A percentile compares a stretch with the other conserved stretches of the same genome.
These are phyloP conservation scores for Rhodotorula taiwanensis DNA, from an alignment of 768 basidiomycete species.

Conservation along the genomic window DNA sequence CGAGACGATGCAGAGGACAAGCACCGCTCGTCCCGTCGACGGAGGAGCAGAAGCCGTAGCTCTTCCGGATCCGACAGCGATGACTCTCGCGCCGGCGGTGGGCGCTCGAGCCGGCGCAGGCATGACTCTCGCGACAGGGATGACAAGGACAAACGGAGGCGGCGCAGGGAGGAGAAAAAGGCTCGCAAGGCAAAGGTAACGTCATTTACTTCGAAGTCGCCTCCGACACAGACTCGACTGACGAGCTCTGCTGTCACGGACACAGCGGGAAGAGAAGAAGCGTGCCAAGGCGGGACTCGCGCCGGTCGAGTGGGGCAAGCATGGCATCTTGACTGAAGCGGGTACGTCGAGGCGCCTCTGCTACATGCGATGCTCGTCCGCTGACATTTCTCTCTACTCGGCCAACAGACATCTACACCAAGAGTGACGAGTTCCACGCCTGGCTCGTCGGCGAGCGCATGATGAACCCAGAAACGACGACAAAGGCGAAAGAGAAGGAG, in stretches of 20 bases:
- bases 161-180: constrained; percentile 34
- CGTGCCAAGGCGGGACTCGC: constrained; percentile 22
- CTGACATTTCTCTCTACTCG: too few species aligned
- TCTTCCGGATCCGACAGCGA: constrained; percentile 6
- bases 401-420: constrained; percentile 37
- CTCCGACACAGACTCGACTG: too few species aligned
- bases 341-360: not conserved
- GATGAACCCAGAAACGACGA: constrained; percentile 24
- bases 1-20: not conserved
- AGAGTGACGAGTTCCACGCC: constrained; percentile 33
- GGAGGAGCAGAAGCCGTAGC: not conserved
- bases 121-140: constrained; percentile 3
- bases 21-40: constrained; percentile 2
- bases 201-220: too few species aligned
- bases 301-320: constrained; percentile 29
- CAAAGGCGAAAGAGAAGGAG: constrained; percentile 32
- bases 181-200: constrained; percentile 28
- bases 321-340: constrained; percentile 31
- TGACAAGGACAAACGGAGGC: constrained; percentile 21
- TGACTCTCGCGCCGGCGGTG: constrained; percentile 16
- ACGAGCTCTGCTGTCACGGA: not conserved
- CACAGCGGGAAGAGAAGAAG: constrained; percentile 20
- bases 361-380: too few species aligned
- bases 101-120: constrained; percentile 1
- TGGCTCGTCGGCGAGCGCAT: constrained; percentile 22